Percentiles rank a stretch among this genome's conserved stretches.
phyloP scores from a whole-genome alignment of 1,139 yeast species.

The Diutina rugosa region DNA sequence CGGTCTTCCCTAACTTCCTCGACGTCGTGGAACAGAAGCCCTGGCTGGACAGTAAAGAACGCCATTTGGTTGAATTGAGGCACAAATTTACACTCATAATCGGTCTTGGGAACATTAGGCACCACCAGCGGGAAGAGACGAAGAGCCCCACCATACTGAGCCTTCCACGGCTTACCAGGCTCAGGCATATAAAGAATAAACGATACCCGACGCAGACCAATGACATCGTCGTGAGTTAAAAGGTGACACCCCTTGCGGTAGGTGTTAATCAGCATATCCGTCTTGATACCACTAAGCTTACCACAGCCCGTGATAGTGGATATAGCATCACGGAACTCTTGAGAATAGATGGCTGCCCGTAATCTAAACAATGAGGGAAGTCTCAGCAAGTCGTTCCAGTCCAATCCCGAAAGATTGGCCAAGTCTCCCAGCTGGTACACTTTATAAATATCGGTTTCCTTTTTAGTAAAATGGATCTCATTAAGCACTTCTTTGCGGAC shows the following conservation, averaged over 20 bases:
- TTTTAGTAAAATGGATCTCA: slow-evolving; percentile 81
- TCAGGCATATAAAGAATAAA: slow-evolving; percentile 88
- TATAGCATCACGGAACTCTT: slow-evolving; percentile 71
- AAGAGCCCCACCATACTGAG: slow-evolving; percentile 84
- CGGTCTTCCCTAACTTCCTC: slow-evolving; percentile 90
- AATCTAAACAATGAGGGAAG: slow-evolving; percentile 65
- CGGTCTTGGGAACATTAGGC: slow-evolving; percentile 84
- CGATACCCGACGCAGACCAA: slow-evolving; percentile 88
- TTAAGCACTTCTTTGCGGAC: slow-evolving; percentile 77
- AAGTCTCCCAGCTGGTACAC: slow-evolving; percentile 92
- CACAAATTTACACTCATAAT: slow-evolving; percentile 52
- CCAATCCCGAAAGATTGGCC: slow-evolving; percentile 81
- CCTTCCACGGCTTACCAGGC: slow-evolving; percentile 80
- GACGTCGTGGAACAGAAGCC: slow-evolving; percentile 92
- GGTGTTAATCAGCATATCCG: slow-evolving; percentile 86
- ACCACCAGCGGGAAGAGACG: slow-evolving; percentile 77
- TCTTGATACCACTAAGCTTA: slow-evolving; percentile 73
- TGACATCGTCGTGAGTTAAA: slow-evolving; percentile 93
- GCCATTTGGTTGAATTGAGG: slow-evolving; percentile 97
- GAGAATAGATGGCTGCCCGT: slow-evolving; percentile 78
- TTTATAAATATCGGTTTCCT: slow-evolving; percentile 94
- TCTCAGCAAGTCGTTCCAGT: slow-evolving; percentile 60
- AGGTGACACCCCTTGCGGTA: slow-evolving; percentile 91
- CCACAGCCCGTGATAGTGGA: slow-evolving; percentile 83
- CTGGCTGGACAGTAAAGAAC: slow-evolving; percentile 92